These are phyloP conservation scores for Didymella pinodella DNA, from an alignment of 2,329 filamentous ascomycete species.

Conservation along the genomic window DNA sequence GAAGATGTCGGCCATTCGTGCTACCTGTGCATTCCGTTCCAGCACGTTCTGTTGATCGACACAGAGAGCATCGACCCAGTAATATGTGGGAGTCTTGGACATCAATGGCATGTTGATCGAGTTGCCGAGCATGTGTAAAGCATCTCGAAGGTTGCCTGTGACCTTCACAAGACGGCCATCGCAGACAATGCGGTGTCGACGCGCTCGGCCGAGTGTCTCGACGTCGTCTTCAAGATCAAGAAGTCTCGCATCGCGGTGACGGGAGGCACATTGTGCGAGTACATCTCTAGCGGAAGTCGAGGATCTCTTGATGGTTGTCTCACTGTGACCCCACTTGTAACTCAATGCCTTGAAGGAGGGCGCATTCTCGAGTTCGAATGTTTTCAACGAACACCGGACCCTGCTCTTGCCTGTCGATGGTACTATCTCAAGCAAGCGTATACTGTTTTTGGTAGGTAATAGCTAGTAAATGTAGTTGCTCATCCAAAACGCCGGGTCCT, in stretches of 20 bases:
- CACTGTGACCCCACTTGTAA: neutral
- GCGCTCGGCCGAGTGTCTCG: neutral
- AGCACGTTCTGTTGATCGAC: constrained; percentile 24
- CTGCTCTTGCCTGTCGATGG: neutral
- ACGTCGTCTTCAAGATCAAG: neutral
- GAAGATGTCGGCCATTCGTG: constrained; percentile 43
- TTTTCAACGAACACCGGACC: neutral
- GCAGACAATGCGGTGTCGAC: neutral
- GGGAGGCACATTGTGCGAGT: neutral
- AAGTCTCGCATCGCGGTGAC: neutral
- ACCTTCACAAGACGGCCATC: neutral
- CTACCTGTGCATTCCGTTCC: constrained; percentile 35
- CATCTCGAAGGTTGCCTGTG: neutral
- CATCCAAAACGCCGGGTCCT: constrained; percentile 26
- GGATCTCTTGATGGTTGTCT: neutral
- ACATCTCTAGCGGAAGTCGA: neutral
- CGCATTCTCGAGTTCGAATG: neutral
- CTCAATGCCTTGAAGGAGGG: neutral
- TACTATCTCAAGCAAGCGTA: neutral
- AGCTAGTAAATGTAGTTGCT: constrained; percentile 12
- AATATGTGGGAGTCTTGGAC: neutral
- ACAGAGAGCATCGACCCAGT: neutral
- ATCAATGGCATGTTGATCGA: neutral
- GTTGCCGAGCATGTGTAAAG: neutral
- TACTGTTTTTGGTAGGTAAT: constrained; percentile 24